phyloP scores from a whole-genome alignment of 192 early-diverging fungal genomes.

The Coemansia sp. region DNA sequence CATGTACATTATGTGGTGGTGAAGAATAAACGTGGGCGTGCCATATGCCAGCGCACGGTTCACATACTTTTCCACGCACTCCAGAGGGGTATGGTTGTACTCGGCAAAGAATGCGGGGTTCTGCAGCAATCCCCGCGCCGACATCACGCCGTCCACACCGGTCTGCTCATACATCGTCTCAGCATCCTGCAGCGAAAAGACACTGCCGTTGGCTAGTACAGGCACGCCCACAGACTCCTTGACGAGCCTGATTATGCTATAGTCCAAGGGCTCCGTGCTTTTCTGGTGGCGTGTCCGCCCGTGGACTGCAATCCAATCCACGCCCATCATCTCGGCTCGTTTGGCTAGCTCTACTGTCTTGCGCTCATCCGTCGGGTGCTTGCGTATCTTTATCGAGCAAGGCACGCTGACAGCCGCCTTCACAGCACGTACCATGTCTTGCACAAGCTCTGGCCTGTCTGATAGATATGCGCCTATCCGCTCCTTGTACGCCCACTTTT shows the following conservation, averaged over 20 bases:
- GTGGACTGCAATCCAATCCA: conserved; percentile 89
- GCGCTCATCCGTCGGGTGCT: conserved; percentile 59
- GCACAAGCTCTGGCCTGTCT: conserved; percentile 85
- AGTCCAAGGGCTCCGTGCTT: conserved; percentile 77
- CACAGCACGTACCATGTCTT: conserved; percentile 83
- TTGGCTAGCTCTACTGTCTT: conserved; percentile 86
- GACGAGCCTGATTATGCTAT: conserved; percentile 79
- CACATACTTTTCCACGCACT: conserved; percentile 73
- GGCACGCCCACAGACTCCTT: conserved; percentile 81
- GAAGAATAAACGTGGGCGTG: conserved; percentile 80
- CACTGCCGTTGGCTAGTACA: conserved; percentile 85
- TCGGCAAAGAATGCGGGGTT: conserved; percentile 96
- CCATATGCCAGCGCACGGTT: conserved; percentile 74
- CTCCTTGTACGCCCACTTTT: conserved; percentile 93
- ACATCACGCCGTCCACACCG: conserved; percentile 87
- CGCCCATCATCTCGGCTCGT: conserved; percentile 80
- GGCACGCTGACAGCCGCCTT: conserved; percentile 70
- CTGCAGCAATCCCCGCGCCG: conserved; percentile 83
- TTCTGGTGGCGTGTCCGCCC: conserved; percentile 83
- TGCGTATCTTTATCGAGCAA: conserved; percentile 85
- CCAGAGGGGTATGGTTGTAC: conserved; percentile 73
- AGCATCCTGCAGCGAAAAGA: conserved; percentile 77
- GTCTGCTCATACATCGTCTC: conserved; percentile 74
- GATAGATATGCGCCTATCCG: conserved; percentile 84
- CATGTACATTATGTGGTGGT: conserved; percentile 98